Evolutionary conservation across 2,329 filamentous ascomycete species (phyloP), one percentile per base, ranked within the genome.

Genomic region (Esteya vermicola): DNA sequence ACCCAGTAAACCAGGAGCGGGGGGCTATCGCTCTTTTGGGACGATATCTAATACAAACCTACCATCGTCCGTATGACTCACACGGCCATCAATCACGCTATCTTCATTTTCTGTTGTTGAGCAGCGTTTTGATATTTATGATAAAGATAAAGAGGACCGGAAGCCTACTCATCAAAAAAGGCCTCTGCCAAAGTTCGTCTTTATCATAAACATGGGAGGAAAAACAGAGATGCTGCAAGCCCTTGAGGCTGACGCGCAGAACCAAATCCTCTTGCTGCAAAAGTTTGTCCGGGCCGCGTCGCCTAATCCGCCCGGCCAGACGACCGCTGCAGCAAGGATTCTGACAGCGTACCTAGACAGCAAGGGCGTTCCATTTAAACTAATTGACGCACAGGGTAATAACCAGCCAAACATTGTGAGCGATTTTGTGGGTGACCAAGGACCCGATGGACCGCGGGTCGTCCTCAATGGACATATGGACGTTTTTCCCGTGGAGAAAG

Each of bases 391-490:
- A 4, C 36, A 41, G 14, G 33, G 8, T 13, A 2, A 34, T 14
- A 18, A 33, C 21, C 16, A 35, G 18, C 42, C 42, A 12, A 44
- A 39, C 33, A 36, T 44, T 28, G 39, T 44, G 30, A 39, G 35
- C 33, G 42, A 44, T 16, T 44, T 44, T 27, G 35, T 9, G 18
- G 42, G 42, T 16, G 42, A 33, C 1, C 16, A 6, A 4, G 42
- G 42, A 3, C 13, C 31, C 19, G n/a, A n/a, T n/a, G 42, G 39
- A 2, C 42, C 39, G n/a, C 42, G 39, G 7, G 18, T 41, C 4
- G 39, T 41, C 9, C 33, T 44, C 14, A 44, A 44, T 23, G 38
- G 42, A 4, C 42, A 41, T 33, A 35, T 41, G 14, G 42, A 44
- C 32, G 40, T 45, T 3, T 45, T 45, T n/a, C 41, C 41, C 3